Evolutionary conservation across 2,329 filamentous ascomycete genomes (phyloP).

Genomic region (Blumeria graminis): DNA sequence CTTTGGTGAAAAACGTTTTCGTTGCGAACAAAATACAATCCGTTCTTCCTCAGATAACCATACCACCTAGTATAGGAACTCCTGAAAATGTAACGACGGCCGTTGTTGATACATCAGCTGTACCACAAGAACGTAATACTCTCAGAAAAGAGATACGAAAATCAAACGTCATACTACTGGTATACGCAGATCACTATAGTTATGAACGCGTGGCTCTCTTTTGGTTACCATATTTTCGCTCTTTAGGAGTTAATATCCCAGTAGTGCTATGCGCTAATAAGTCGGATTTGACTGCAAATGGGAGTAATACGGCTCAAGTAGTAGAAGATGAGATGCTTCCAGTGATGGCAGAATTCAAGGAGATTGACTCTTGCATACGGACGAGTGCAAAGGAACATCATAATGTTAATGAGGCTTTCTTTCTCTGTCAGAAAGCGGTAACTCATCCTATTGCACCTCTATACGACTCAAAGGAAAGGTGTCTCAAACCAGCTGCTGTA

Average conservation of each 20-base stretch:
- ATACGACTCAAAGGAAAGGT: constrained; percentile 83
- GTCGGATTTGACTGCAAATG: constrained; percentile 58
- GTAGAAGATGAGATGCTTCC: constrained; percentile 95
- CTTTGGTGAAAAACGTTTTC: constrained; percentile 91
- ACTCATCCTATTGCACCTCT: constrained; percentile 90
- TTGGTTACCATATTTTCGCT: constrained; percentile 96
- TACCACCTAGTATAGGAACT: constrained; percentile 76
- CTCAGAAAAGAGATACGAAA: constrained; percentile 88
- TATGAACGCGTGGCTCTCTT: constrained; percentile 93
- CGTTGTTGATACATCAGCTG: constrained; percentile 88
- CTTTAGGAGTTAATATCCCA: constrained; percentile 91
- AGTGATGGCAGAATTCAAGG: constrained; percentile 95
- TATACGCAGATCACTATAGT: constrained; percentile 97
- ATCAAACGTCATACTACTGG: constrained; percentile 85
- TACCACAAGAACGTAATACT: constrained; percentile 76
- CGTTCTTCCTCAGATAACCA: constrained; percentile 81
- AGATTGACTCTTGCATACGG: constrained; percentile 93
- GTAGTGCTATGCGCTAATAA: constrained; percentile 96
- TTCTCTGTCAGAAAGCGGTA: constrained; percentile 92
- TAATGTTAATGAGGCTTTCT: constrained; percentile 92
- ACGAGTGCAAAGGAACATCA: constrained; percentile 78
- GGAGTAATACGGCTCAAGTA: constrained; percentile 49
- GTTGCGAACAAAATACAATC: constrained; percentile 88
- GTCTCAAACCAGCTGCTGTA: constrained; percentile 70
- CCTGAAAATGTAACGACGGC: constrained; percentile 94